Evolutionary conservation across 1,139 yeast species (phyloP), one percentile per base, ranked within the genome.

Genomic region (Martiniozyma asiatica): DNA sequence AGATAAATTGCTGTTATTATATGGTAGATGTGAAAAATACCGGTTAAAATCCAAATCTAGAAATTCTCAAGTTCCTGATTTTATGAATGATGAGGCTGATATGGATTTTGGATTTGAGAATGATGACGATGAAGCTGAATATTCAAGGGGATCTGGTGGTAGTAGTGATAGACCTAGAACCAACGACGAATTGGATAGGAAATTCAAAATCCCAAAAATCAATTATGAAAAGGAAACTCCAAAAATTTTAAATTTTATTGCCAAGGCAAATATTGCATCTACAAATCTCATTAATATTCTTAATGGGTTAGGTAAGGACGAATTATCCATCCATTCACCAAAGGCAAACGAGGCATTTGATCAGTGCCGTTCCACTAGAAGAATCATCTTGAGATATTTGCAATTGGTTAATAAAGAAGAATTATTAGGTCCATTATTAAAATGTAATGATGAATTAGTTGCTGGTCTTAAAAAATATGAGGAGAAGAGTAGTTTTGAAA

Each of bases 361-460:
- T 33, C 67, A 73, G 48, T 84, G 94, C 45, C 71, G 92, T 42
- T 61, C 69, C 13, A 67, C 80, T 34, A 70, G 98, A 51, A 67
- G 94, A 38, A 73, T 71, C 43, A 73, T 89, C 12, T 61, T 89
- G 43, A 63, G 84, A 41, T 85, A 85, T 50, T 63, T 89, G 40
- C 97, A 89, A 54, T 65, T 73, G 35, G 81, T 84, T 24, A 79
- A 79, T 25, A 77, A 73, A 34, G 96, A 85, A 41, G 94, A 82
- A 48, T 79, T 76, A 41, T 58, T 89, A 43, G 97, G 96, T 8
- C 68, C 87, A 30, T 63, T 89, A 42, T 71, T 89, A 37, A 78
- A 72, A 40, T 93, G 95, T 29, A 89, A 89, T 50, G 98, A 89
- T 46, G 87, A 79, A 47, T 65, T 89, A 39, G 93, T 89, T 8